Evolutionary conservation across 805 yeast genomes (phyloP), one percentile per base, ranked within the genome.

Genomic region (Starmerella bombicola): DNA sequence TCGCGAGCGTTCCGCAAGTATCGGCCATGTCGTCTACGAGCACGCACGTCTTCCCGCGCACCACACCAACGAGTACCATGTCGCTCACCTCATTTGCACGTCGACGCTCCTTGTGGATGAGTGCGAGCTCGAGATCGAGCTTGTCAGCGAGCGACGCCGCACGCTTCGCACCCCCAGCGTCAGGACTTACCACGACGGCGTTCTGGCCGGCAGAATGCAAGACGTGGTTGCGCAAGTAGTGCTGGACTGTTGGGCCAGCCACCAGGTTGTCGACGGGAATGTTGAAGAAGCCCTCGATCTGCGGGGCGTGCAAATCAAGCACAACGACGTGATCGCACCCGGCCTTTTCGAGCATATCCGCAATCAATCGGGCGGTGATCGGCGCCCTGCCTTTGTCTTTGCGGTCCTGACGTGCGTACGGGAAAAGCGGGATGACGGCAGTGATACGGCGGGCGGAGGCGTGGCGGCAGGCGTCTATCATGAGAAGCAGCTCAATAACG

Each of bases 131-230:
- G 52, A 88, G 71, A 55, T 91, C 97, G 50, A 91, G 68, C 54
- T 80, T 75, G 56, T 88, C 97, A 12, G 97, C 97, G 38, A 88
- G 66, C 4, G 86, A 77, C 2, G 97, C 97, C 21, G 86, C 98
- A 51, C 98, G 73, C 62, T 88, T 88, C 40, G 97, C 97, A 45
- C 98, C 98, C 53, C 98, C 98, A 3, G 98, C 98, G 65, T 88
- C 98, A 3, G 98, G 98, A 4, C 95, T 84, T 10, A 88, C 93
- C 41, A 88, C 74, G 38, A 85, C 82, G 8, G 85, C 71, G 44
- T 76, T 68, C 24, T 64, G 62, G 47, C 67, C 62, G 48, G 71
- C 69, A 17, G 35, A 17, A 17, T 37, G 42, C 28, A 46, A 41
- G 33, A 74, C 66, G 49, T 74, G 71, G 46, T 76, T 81, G 48